phyloP scores from a whole-genome alignment of 352 stramenopile species.

The Blastocystis sp. region DNA sequence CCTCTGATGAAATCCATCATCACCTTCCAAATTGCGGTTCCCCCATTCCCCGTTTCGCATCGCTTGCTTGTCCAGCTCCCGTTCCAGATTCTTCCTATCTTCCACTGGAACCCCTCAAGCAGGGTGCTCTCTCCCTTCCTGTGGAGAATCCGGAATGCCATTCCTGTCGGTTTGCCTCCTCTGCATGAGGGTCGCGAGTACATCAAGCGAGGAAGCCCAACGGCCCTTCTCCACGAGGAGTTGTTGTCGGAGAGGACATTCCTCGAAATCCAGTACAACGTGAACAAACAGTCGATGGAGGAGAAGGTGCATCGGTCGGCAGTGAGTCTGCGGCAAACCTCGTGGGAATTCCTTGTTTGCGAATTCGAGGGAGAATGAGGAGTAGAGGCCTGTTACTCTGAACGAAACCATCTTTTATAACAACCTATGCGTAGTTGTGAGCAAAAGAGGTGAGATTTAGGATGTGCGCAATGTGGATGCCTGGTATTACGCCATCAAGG shows the following conservation, averaged over 20 bases:
- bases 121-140: constrained; percentile 13
- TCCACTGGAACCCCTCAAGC: not conserved
- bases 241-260: constrained; percentile 1
- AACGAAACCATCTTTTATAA: constrained; percentile 48
- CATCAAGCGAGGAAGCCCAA: not conserved
- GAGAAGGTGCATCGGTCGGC: not conserved
- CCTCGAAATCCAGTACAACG: not conserved
- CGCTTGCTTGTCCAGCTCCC: not conserved
- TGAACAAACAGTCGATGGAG: not conserved
- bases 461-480: constrained; percentile 26
- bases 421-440: not conserved
- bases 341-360: not conserved
- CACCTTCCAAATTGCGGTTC: not conserved
- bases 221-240: not conserved
- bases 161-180: not conserved
- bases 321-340: not conserved
- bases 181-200: not conserved
- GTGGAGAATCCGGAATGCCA: not conserved
- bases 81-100: not conserved
- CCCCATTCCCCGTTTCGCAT: constrained; percentile 8
- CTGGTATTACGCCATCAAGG: constrained; percentile 38
- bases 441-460: not conserved
- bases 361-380: not conserved
- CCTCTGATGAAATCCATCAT: not conserved
- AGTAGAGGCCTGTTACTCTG: constrained; percentile 13